Conservation (phyloP, 192 early-diverging fungal genomes). For the Bifiguratus adelaidae region DNA sequence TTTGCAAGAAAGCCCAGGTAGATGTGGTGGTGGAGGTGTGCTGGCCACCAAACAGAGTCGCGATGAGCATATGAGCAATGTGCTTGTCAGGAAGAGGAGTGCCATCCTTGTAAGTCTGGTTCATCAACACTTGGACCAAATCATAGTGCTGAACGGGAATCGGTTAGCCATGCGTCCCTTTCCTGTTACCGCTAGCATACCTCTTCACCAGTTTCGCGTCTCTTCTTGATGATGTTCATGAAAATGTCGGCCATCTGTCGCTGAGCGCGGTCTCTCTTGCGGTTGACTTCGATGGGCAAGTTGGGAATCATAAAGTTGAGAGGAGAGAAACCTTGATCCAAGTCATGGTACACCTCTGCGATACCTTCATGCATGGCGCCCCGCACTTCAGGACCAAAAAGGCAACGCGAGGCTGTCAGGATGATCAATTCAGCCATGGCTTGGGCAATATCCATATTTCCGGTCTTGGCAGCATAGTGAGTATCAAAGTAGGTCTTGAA, state of each 20-base stretch:
- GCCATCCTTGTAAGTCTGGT: conserved; percentile 84
- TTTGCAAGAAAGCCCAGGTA: conserved; percentile 83
- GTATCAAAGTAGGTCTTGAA: conserved; percentile 69
- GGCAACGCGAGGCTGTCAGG: conserved; percentile 86
- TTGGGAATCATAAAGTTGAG: conserved; percentile 91
- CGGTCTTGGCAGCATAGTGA: conserved; percentile 40
- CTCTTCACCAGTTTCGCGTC: conserved; percentile 37
- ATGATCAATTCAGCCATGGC: conserved; percentile 86
- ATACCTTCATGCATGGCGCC: conserved; percentile 27
- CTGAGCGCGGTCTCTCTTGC: conserved; percentile 78
- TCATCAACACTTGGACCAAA: conserved; percentile 76
- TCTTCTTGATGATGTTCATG: conserved; percentile 67
- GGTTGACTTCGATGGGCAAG: conserved; percentile 84
- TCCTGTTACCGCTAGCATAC: too few species aligned
- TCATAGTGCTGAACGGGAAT: conserved; percentile 44
- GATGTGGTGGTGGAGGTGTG: conserved; percentile 90
- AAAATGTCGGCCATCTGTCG: conserved; percentile 72
- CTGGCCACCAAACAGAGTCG: conserved; percentile 94
- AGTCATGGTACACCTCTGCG: conserved; percentile 87
- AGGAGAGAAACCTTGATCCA: conserved; percentile 89
- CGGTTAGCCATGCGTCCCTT: too few species aligned
- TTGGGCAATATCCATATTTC: conserved; percentile 58
- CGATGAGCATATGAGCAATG: conserved; percentile 94
- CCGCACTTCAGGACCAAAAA: conserved; percentile 93
- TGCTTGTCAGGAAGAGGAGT: conserved; percentile 71